These are phyloP conservation scores for Acmispon strigosus DNA, from an alignment of 306 rosid species.

Conservation along the genomic window DNA sequence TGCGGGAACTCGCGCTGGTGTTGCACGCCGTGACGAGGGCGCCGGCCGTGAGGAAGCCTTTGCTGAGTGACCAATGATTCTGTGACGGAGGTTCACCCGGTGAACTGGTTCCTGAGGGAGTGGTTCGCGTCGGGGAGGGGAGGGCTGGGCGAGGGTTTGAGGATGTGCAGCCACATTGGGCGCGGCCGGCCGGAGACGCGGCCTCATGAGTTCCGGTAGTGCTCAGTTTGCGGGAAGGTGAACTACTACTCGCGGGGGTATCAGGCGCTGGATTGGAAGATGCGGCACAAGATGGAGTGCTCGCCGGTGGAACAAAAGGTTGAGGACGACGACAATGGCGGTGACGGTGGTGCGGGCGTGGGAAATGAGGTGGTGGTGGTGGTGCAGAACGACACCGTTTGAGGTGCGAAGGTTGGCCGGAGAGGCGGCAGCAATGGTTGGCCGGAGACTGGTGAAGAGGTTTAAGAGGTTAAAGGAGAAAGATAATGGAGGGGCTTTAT, in stretches of 20 bases:
- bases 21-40: constrained; percentile 20
- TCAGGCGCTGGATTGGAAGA: constrained; percentile 85
- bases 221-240: constrained; percentile 76
- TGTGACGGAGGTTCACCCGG: constrained; percentile 54
- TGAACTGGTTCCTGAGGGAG: constrained; percentile 53
- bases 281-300: constrained; percentile 59
- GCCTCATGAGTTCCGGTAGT: constrained; percentile 76
- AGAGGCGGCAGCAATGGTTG: no score
- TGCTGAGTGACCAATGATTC: constrained; percentile 36
- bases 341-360: background rate
- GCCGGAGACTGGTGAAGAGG: no score
- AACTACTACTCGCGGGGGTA: constrained; percentile 88
- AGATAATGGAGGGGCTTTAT: no score
- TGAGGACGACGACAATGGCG: background rate
- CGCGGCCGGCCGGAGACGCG: constrained; percentile 85
- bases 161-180: constrained; percentile 56
- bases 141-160: constrained; percentile 24
- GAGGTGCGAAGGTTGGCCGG: background rate
- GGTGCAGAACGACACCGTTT: constrained; percentile 7
- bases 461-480: no score
- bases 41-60: constrained; percentile 17
- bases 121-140: constrained; percentile 59
- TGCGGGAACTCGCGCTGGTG: constrained; percentile 47
- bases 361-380: background rate
- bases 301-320: constrained; percentile 27